phyloP scores from a whole-genome alignment of 2,329 filamentous ascomycete species.

The Calonectria pauciramosa region DNA sequence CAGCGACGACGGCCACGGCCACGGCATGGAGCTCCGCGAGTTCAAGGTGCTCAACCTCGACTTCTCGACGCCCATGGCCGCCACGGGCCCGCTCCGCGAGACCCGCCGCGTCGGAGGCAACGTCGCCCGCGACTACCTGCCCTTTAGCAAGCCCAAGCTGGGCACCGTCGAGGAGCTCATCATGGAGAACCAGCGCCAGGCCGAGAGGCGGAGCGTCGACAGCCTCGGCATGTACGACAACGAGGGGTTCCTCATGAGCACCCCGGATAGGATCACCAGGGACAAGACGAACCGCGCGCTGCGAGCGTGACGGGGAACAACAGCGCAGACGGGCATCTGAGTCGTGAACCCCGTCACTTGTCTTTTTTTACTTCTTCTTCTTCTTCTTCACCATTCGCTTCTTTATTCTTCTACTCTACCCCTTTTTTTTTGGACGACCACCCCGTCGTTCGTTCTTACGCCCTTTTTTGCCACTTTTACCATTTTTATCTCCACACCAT shows the following conservation, averaged over 20 bases:
- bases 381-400: not conserved
- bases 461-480: not conserved
- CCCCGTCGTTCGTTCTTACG: not conserved
- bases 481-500: not conserved
- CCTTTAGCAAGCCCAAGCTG: conserved; percentile 36
- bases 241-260: conserved; percentile 60
- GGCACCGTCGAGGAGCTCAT: conserved; percentile 46
- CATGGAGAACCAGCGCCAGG: conserved; percentile 39
- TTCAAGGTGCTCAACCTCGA: conserved; percentile 26
- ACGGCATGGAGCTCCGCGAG: conserved; percentile 31
- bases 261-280: conserved; percentile 56
- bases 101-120: conserved; percentile 37
- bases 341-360: conserved; percentile 4
- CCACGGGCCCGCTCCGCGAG: conserved; percentile 29
- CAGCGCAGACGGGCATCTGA: not conserved
- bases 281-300: conserved; percentile 42
- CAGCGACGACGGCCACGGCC: conserved; percentile 45
- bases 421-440: not conserved
- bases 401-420: not conserved
- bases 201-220: conserved; percentile 50
- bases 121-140: conserved; percentile 35
- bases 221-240: conserved; percentile 60
- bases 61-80: conserved; percentile 23
- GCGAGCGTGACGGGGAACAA: conserved; percentile 44
- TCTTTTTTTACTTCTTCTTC: too few relatives aligned